Conservation (phyloP, 768 basidiomycete species). For the Kwoniella sp. region DNA sequence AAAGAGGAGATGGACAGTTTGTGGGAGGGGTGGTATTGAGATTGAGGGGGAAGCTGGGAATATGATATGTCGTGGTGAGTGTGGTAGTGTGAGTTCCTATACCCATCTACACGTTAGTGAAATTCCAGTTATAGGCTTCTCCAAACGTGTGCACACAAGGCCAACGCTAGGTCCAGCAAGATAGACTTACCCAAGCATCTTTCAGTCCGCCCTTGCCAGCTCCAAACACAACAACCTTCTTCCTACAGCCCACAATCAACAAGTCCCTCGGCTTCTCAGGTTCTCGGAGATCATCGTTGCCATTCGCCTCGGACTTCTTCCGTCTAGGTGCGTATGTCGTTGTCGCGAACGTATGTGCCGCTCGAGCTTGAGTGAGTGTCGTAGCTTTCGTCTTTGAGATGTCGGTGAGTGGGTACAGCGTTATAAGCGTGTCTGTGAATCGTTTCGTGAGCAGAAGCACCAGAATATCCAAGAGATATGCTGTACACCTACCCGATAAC, state of each 20-base stretch:
- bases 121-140: too few species aligned
- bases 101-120: not conserved
- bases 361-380: conserved; percentile 72
- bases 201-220: conserved; percentile 71
- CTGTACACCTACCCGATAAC: conserved; percentile 71
- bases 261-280: conserved; percentile 61
- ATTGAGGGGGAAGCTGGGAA: conserved; percentile 78
- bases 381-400: conserved; percentile 65
- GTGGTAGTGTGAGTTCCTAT: conserved; percentile 79
- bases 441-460: not conserved
- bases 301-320: conserved; percentile 40
- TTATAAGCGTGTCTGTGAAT: conserved; percentile 67
- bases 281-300: conserved; percentile 19
- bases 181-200: conserved; percentile 70
- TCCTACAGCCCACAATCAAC: conserved; percentile 79
- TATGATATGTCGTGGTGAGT: conserved; percentile 81
- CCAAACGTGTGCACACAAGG: too few species aligned
- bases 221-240: conserved; percentile 78
- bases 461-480: too few species aligned
- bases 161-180: too few species aligned
- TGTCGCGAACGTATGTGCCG: conserved; percentile 75
- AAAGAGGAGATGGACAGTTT: conserved; percentile 67
- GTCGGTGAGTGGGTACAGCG: conserved; percentile 74
- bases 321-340: conserved; percentile 22
- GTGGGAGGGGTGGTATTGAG: conserved; percentile 65